Evolutionary conservation across 345 rosid genomes (phyloP), one percentile per base, ranked within the genome.

Genomic region (Leavenworthia alabamica): DNA sequence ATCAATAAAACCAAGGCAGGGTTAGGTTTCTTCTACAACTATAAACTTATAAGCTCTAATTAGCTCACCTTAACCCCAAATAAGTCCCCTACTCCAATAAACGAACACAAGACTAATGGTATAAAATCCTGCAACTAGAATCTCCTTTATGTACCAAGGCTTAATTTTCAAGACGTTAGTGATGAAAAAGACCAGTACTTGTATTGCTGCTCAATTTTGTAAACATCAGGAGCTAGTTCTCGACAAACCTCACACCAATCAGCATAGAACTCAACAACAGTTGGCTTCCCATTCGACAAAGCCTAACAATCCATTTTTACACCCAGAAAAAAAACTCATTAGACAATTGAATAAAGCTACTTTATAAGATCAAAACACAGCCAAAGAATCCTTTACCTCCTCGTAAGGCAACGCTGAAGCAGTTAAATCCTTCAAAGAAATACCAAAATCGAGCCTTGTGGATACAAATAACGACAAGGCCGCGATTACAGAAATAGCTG

Each of bases 241-340:
- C 95, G 70, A 55, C 98, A 92, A 51, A 89, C 96, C 76, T 92
- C 95, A 55, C 98, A 89, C 98, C 98, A 92, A 75, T 92, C 95
- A 11, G 98, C 98, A 53, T 89, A 92, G 65, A 92, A 92, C 77
- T 92, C 98, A 35, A 92, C 88, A 13, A 89, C 98, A 0, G 98
- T 92, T 1, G 98, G 95, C 80, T 80, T 92, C 74, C 96, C 96
- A 76, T 92, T 92, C 41, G 90, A 67, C 13, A 92, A 80, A 50
- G 98, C 96, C 96, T 90, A 68, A 15, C 45, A 31, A 62, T 0
- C 19, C 29, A 27, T 1, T 51, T 56, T n/a, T n/a, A n/a, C 43
- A 50, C 28, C 14, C 16, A 48, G 14, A 14, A 48, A 23, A 51
- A 20, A n/a, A 9, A 32, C 5, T 1, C 37, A 19, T 37, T 22